Evolutionary conservation across 371 early-diverging fungal species (phyloP).

Genomic region (Nematocida displodere): DNA sequence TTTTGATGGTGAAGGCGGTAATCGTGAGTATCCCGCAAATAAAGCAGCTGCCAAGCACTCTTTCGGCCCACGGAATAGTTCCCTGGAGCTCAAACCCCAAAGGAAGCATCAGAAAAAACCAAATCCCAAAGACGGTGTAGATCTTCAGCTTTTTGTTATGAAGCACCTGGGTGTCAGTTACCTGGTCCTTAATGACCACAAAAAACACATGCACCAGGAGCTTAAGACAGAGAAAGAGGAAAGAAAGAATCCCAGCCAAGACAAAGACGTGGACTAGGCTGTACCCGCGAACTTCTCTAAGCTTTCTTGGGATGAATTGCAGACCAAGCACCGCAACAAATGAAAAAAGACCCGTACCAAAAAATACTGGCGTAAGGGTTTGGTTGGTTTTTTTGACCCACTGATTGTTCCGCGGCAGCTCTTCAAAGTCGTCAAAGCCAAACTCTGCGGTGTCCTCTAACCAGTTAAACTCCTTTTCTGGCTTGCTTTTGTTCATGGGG

Average conservation of each 20-base stretch:
- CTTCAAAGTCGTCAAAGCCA: constrained; percentile 54
- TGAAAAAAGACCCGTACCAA: neutral
- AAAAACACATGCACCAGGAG: constrained; percentile 7
- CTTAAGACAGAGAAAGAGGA: constrained; percentile 20
- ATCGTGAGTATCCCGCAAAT: constrained; percentile 51
- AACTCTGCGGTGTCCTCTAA: constrained; percentile 58
- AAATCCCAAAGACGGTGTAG: constrained; percentile 21
- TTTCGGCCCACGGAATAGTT: constrained; percentile 20
- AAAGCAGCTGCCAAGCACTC: constrained; percentile 30
- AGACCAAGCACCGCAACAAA: constrained; percentile 19
- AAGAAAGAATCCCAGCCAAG: neutral
- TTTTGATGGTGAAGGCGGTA: constrained; percentile 38
- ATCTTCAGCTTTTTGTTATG: constrained; percentile 34
- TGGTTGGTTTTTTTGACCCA: constrained; percentile 13
- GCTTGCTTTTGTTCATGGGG: neutral
- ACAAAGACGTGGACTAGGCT: constrained; percentile 43
- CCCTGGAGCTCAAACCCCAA: constrained; percentile 38
- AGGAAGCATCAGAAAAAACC: constrained; percentile 55
- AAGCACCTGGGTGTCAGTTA: constrained; percentile 21
- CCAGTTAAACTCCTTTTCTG: constrained; percentile 57
- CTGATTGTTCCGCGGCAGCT: neutral
- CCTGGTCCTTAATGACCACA: constrained; percentile 11
- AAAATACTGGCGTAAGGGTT: neutral
- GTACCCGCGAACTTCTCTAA: constrained; percentile 12
- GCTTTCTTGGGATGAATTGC: constrained; percentile 20